Conservation (phyloP, 768 basidiomycete species). For the Rhizopogon vulgaris region DNA sequence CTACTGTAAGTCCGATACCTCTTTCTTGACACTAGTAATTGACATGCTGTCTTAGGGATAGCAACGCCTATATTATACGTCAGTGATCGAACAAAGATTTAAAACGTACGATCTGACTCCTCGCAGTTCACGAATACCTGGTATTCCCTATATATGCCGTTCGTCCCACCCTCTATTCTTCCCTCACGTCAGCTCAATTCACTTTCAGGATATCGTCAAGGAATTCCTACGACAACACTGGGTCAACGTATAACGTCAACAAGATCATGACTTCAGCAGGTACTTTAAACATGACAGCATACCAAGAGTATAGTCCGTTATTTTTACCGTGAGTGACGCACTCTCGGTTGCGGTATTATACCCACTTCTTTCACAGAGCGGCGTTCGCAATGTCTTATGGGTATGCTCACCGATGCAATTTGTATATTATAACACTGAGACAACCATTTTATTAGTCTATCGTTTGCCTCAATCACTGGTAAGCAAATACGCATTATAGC, state of each 20-base stretch:
- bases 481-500: constrained; percentile 12
- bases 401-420: constrained; percentile 7
- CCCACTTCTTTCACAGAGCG: constrained; percentile 8
- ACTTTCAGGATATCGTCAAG: constrained; percentile 49
- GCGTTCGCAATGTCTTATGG: constrained; percentile 26
- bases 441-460: constrained; percentile 59
- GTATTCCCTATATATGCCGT: constrained; percentile 55
- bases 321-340: constrained; percentile 40
- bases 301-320: constrained; percentile 52
- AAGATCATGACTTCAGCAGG: constrained; percentile 46
- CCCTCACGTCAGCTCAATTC: neutral
- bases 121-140: constrained; percentile 56
- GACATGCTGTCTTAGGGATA: constrained; percentile 19
- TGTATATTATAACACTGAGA: too few species aligned
- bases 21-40: neutral
- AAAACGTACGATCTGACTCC: neutral
- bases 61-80: constrained; percentile 33
- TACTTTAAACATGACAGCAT: constrained; percentile 49
- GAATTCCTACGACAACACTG: constrained; percentile 56
- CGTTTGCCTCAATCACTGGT: constrained; percentile 79
- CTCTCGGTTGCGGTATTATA: constrained; percentile 7
- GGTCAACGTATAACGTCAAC: constrained; percentile 50
- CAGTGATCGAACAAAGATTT: constrained; percentile 43
- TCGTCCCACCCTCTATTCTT: constrained; percentile 14
- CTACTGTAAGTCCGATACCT: constrained; percentile 42